These are phyloP conservation scores for Liquidambar formosana DNA, from an alignment of 164 flowering plant genomes.

Conservation along the genomic window DNA sequence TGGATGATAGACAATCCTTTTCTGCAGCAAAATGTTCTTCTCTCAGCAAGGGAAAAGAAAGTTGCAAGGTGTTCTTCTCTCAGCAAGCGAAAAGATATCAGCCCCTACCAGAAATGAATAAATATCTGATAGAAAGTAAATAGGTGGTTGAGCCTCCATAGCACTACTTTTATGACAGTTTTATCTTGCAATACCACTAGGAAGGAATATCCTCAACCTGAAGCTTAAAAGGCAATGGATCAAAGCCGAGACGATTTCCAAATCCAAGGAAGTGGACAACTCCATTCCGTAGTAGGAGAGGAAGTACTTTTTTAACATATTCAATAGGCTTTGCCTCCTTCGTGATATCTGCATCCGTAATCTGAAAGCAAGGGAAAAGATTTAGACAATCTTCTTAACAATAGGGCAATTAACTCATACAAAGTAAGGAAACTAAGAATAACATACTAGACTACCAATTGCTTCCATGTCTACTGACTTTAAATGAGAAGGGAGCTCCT, in stretches of 20 bases:
- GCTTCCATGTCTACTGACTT: conserved; percentile 61
- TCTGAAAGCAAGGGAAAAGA: conserved; percentile 38
- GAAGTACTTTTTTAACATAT: conserved; percentile 56
- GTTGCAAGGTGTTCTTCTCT: no score
- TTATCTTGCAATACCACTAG: neutral
- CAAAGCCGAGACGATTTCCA: conserved; percentile 94
- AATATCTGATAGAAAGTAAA: neutral
- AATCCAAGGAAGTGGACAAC: conserved; percentile 92
- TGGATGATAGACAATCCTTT: no score
- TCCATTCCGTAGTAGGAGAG: conserved; percentile 61
- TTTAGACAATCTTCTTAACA: conserved; percentile 2
- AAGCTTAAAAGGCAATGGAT: conserved; percentile 73
- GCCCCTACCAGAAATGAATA: no score
- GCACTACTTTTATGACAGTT: no score
- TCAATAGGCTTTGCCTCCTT: conserved; percentile 87
- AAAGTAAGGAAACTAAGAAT: neutral
- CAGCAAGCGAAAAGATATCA: no score
- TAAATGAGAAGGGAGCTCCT: conserved; percentile 75
- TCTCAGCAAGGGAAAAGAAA: no score
- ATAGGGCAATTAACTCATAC: neutral
- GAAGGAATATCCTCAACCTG: conserved; percentile 52
- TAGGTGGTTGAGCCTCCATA: neutral
- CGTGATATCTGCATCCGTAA: conserved; percentile 79
- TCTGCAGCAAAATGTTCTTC: neutral
- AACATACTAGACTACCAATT: conserved; percentile 70